Evolutionary conservation across 352 stramenopile species (phyloP), one percentile per base, ranked within the genome.

Genomic region (Globisporangium lucens): DNA sequence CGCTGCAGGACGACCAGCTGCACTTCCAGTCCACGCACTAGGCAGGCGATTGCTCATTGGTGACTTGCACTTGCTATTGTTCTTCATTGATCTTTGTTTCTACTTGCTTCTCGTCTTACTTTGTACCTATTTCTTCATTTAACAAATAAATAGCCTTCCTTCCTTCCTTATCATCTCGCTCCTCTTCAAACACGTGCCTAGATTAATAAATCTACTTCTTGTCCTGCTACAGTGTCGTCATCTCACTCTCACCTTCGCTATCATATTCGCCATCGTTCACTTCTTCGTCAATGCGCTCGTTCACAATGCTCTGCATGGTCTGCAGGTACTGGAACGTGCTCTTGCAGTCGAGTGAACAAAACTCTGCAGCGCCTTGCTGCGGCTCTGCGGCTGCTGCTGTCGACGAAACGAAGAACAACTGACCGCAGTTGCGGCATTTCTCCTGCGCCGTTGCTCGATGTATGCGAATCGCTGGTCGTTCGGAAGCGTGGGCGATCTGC

Each of bases 341-440:
- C 65, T 81, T 74, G 69, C 83, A 91, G 75, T 91, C 83, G 38
- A 83, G 78, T 52, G 76, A 79, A 63, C 83, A 91, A 67, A 84
- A 91, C 8, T 60, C 61, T 15, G 58, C 65, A 24, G 67, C 4
- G 41, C 6, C n/a, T 29, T 61, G 58, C 35, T 64, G 58, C 3
- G 76, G 67, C 30, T 72, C 58, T 0, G 66, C 70, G 27, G 33
- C 17, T 63, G 80, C 58, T 0, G 68, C 69, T 43, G 33, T 49
- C 65, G 80, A 58, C 35, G 63, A 47, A 7, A 63, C 58, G 67
- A 89, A 87, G 62, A 86, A 89, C 4, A 80, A 68, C 71, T 73
- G 65, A 2, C 61, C 68, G 65, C 83, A 91, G 72, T 91, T 91
- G 71, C 41, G 47, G 62, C 82, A 90, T 41, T 56, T 79, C 10